Base-by-base conservation (phyloP, 2,329 filamentous ascomycete species). In the Pseudocercospora cruenta region DNA sequence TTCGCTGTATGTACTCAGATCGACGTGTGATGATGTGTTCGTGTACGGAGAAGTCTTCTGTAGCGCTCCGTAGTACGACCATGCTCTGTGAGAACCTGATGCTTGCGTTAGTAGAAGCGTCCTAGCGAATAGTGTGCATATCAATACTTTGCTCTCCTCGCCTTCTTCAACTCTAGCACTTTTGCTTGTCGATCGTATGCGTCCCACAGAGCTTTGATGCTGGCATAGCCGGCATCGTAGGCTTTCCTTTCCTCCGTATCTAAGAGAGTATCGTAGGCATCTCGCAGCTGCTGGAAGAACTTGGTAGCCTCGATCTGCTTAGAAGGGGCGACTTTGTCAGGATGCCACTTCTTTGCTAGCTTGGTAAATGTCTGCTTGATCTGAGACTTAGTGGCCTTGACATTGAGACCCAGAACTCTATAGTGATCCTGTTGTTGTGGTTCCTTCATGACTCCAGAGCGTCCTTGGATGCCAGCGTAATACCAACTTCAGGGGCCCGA, bases 351-450 rank as follows among this genome's bases (percentile, higher is more conserved):
- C 33, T 55, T 57, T 22, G 58, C 63, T 36, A 58, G 57, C 24
- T 49, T 33, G 60, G 58, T 33, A 26, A 60, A 65, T 16, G 63
- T 58, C 26, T 47, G 31, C 26, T 61, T 55, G 47, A 65, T 26
- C 16, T 60, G 58, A 33, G 63, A 10, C 14, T 5, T 26, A 1
- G 28, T 61, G 9, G 63, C 63, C 16, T 24, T 57, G 9, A 22
- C 33, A 21, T 45, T 33, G 24, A 65, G 7, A 19, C 57, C 63
- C 31, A 65, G 63, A 16, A 26, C 22, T 39, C 58, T 65, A 33
- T 65, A 65, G 31, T 65, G 57, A 51, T 65, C 63, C 49, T 54
- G 63, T 24, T 61, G 33, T 21, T 24, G 36, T 12, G 63, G 63
- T 49, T 61, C 49, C 21, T 54, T 58, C 62, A 64, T 64, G 45